Base-by-base conservation (phyloP, 192 early-diverging fungal species). In the Lobosporangium transversale region DNA sequence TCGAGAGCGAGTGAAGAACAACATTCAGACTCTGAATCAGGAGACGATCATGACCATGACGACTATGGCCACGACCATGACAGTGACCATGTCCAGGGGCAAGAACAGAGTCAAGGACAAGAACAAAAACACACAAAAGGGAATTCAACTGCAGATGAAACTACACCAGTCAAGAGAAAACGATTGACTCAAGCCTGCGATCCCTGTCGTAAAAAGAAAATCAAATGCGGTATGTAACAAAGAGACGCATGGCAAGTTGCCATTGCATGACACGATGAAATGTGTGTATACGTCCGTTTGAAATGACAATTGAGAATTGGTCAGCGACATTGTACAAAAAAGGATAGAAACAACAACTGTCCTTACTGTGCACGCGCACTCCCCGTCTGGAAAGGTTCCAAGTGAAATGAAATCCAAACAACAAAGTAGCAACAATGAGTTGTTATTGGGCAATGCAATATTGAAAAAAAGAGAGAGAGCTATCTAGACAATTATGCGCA, bases 131-230 rank as follows among this genome's bases (percentile, higher is more conserved):
- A 68, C 15, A 26, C 47, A 14, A 23, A 65, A 1, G 48, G 49
- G 9, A 17, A 62, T 21, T 33, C 35, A 43, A 53, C 51, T 23
- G 40, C 17, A 30, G 68, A 78, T 56, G 65, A 31, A 5, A 48
- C 58, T 2, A 29, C 54, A 3, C 51, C 68, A 14, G 45, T 63
- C 14, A 92, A 90, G 64, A 67, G 90, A 30, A 93, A 89, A 60
- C 65, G 91, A 27, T 66, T 89, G 21, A 90, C 88, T 4, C 88
- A 90, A 66, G 91, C 91, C 36, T 93, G 91, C 56, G 90, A 90
- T 50, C 81, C 83, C 4, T 93, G 91, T 60, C 83, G 89, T 57
- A 87, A 88, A 55, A 93, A 94, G 84, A 94, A 94, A 61, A 81
- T 82, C 51, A 80, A 81, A 48, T 84, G 83, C 44, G 71, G 81